Evolutionary conservation across 202 grass and related monocot genomes (phyloP), one percentile per base, ranked within the genome.

Genomic region (Carex arenaria): DNA sequence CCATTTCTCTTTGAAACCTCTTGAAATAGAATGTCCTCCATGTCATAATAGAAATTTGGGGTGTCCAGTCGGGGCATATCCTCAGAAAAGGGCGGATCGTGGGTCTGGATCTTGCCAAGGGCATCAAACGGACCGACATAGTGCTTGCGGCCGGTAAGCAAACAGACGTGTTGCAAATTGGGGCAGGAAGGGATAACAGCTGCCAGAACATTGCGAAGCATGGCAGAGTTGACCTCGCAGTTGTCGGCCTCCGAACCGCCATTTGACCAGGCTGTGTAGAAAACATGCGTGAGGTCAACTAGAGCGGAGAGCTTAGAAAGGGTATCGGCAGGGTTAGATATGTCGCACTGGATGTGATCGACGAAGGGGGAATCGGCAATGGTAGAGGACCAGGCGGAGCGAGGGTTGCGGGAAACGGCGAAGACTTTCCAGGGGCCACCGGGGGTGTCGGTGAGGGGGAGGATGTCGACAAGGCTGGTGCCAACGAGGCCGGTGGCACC

Each of bases 381-480:
- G 0, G 88, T 43, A 20, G 87, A 69, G 6, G 79, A 87, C 90
- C 88, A 94, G 22, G 74, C 61, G 1, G 90, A 84, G 1, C 67
- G 92, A 10, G 90, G 79, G 67, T 84, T 70, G 40, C 87, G 88
- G 11, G 90, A 92, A 56, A 97, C 30, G 1, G 89, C 92, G 84
- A 94, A 94, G 6, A 97, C 87, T 92, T 97, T 94, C 94, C 94
- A 97, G 0, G 92, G 94, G 0, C 89, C 90, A 15, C 87, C 94
- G 0, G 94, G 94, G 53, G 92, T 97, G 89, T 94, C 92, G 18
- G 90, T 9, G 9, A 92, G 88, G 0, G 90, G 92, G 12, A 97
- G 94, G 85, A 97, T 94, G 73, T 93, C 94, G 74, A 94, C 76
- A 47, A 97, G 92, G 18, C 90, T 89, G 10, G 85, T 84, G 82